Base-by-base conservation (phyloP, 2,329 filamentous ascomycete species). In the Peltaster fructicola region DNA sequence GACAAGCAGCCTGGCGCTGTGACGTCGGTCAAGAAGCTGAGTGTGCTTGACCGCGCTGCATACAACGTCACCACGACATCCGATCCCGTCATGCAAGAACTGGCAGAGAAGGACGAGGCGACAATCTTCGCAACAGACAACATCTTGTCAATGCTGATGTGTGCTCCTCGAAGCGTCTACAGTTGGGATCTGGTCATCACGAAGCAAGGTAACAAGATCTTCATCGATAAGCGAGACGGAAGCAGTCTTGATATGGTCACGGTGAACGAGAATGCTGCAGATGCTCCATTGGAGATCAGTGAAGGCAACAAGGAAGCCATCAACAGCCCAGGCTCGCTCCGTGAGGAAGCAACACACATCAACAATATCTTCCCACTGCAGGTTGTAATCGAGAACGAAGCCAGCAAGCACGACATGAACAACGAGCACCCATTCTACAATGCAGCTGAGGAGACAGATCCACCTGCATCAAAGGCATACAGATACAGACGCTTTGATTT, bases 281-380 rank as follows among this genome's bases (percentile, higher is more conserved):
- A 98, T 53, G 81, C 85, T 14, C 88, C 88, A 17, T 67, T 95
- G 26, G 88, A 98, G 52, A 71, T 77, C 14, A 73, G 80, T 29
- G 85, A 95, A 47, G 80, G 80, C 44, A 82, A 80, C 62, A 90
- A 92, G 59, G 88, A 98, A 50, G 63, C 68, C 37, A 76, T 98
- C 57, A 98, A 98, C 68, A 82, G 82, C 47, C 88, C 88, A n/a
- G 60, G 63, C 27, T 81, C 84, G 26, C 72, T 98, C 30, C 85
- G 90, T 46, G 76, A 93, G 54, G 88, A 98, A 59, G 88, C 88
- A 27, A 98, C 88, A 25, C 90, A 93, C 63, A 98, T 98, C 68
- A 98, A 98, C 70, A 88, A 95, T 68, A 91, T 95, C 64, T 98
- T 98, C 54, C 78, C 81, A 41, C 80, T 91, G 55, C 88, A 98